Conservation (phyloP, 2,329 filamentous ascomycete genomes). For the Xylariaceae sp. region DNA sequence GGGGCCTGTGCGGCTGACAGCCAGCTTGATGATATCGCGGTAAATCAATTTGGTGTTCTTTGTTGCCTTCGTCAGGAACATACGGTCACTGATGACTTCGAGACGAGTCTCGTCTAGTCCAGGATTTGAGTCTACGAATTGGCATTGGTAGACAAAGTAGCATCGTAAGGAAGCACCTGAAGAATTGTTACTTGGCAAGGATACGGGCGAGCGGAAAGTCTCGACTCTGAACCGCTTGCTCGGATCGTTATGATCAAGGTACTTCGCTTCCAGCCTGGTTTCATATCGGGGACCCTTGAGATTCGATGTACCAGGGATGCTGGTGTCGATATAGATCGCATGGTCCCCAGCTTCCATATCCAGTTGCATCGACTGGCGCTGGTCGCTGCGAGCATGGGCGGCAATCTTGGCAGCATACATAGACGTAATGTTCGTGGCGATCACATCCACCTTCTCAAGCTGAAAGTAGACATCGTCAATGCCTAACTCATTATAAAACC, state of each 20-base stretch:
- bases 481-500: slow-evolving; percentile 97
- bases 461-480: slow-evolving; percentile 99
- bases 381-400: slow-evolving; percentile 87
- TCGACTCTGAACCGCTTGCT: slow-evolving; percentile 85
- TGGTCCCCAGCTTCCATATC: slow-evolving; percentile 95
- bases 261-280: slow-evolving; percentile 89
- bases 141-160: slow-evolving; percentile 98
- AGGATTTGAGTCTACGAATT: slow-evolving; percentile 75
- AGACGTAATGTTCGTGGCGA: slow-evolving; percentile 91
- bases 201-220: slow-evolving; percentile 89
- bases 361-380: slow-evolving; percentile 86
- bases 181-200: slow-evolving; percentile 62
- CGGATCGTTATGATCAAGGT: slow-evolving; percentile 74
- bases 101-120: slow-evolving; percentile 77
- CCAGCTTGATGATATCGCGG: slow-evolving; percentile 84
- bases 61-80: slow-evolving; percentile 94
- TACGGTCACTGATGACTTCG: slow-evolving; percentile 86
- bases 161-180: slow-evolving; percentile 84
- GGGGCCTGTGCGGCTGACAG: slow-evolving; percentile 79
- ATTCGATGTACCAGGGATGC: slow-evolving; percentile 76
- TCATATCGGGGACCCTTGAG: slow-evolving; percentile 85
- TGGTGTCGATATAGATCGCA: slow-evolving; percentile 98
- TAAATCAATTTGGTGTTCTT: slow-evolving; percentile 95
- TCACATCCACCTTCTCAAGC: slow-evolving; percentile 79
- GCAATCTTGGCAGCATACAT: slow-evolving; percentile 96